phyloP scores from a whole-genome alignment of 148 eudicot species.

The Nepenthes gracilis region DNA sequence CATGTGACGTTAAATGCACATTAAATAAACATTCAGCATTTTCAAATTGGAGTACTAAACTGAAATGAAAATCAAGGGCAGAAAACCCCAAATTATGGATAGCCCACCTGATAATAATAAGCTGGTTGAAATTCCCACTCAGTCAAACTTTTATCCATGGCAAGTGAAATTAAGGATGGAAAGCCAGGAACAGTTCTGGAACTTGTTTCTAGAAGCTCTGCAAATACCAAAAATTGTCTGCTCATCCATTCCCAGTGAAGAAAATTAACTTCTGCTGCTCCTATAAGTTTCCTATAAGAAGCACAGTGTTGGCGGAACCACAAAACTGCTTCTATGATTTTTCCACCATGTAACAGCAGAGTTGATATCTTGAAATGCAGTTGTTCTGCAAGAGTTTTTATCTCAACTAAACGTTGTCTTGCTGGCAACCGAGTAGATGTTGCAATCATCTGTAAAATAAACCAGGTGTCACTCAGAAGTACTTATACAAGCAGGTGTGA shows the following conservation, averaged over 20 bases:
- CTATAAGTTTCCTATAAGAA: slow-evolving; percentile 64
- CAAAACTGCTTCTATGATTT: slow-evolving; percentile 68
- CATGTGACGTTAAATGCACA: no score
- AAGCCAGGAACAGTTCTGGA: slow-evolving; percentile 42
- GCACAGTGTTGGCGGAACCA: slow-evolving; percentile 80
- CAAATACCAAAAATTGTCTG: slow-evolving; percentile 92
- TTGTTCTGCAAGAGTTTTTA: slow-evolving; percentile 86
- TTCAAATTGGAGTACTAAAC: no score
- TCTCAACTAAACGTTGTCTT: slow-evolving; percentile 83
- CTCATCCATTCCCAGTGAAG: slow-evolving; percentile 99
- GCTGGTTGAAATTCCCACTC: slow-evolving; percentile 83
- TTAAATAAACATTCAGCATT: no score
- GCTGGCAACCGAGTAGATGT: slow-evolving; percentile 92
- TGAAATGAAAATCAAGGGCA: no score
- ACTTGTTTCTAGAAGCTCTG: slow-evolving; percentile 84
- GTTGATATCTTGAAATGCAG: slow-evolving; percentile 92
- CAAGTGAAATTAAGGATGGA: slow-evolving; percentile 26
- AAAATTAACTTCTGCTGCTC: slow-evolving; percentile 72
- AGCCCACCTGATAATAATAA: slow-evolving; percentile 75
- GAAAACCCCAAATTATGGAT: not conserved
- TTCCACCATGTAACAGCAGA: slow-evolving; percentile 85
- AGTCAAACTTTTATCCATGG: slow-evolving; percentile 43
- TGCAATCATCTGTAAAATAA: slow-evolving; percentile 68
- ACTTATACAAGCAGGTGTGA: not conserved
- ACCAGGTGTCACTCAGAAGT: slow-evolving; percentile 15